Evolutionary conservation across 768 basidiomycete genomes (phyloP).

Genomic region (Infundibulicybe gibba): DNA sequence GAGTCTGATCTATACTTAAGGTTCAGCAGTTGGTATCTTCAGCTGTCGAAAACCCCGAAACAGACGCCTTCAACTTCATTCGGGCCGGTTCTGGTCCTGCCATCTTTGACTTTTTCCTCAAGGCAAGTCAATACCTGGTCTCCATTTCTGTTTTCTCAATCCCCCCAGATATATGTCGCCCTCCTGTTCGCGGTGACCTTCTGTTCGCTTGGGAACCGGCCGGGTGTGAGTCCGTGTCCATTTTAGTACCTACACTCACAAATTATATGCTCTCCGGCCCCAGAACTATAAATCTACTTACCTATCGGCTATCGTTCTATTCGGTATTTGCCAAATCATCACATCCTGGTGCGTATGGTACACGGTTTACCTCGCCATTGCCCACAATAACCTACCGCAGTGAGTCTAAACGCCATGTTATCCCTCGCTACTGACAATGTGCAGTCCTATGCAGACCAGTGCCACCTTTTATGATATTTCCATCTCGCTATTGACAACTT

Average conservation of each 20-base stretch:
- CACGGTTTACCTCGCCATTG: slow-evolving; percentile 83
- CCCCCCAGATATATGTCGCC: slow-evolving; percentile 60
- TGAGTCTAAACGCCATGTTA: slow-evolving; percentile 28
- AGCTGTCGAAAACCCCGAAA: slow-evolving; percentile 52
- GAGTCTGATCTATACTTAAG: slow-evolving; percentile 10
- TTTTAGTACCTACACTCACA: neutral
- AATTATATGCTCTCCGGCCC: neutral
- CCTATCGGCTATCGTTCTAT: slow-evolving; percentile 67
- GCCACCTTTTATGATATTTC: slow-evolving; percentile 79
- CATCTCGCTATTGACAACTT: slow-evolving; percentile 72
- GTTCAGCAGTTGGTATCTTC: slow-evolving; percentile 68
- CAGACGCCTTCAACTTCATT: slow-evolving; percentile 83
- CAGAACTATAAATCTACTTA: slow-evolving; percentile 88
- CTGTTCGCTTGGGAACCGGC: slow-evolving; percentile 90
- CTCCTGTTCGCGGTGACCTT: slow-evolving; percentile 79
- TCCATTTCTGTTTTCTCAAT: too few species aligned
- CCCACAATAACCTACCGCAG: slow-evolving; percentile 68
- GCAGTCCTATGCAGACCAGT: slow-evolving; percentile 59
- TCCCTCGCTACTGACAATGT: neutral
- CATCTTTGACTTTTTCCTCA: slow-evolving; percentile 73
- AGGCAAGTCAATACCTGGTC: slow-evolving; percentile 20
- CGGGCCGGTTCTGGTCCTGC: slow-evolving; percentile 63
- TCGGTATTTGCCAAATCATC: slow-evolving; percentile 75
- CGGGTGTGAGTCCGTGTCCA: slow-evolving; percentile 38
- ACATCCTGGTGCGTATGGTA: slow-evolving; percentile 89